A percentile compares a stretch with the other conserved stretches of the same genome.
phyloP scores from a whole-genome alignment of 1,139 yeast species.

The Hyphopichia khmerensis region DNA sequence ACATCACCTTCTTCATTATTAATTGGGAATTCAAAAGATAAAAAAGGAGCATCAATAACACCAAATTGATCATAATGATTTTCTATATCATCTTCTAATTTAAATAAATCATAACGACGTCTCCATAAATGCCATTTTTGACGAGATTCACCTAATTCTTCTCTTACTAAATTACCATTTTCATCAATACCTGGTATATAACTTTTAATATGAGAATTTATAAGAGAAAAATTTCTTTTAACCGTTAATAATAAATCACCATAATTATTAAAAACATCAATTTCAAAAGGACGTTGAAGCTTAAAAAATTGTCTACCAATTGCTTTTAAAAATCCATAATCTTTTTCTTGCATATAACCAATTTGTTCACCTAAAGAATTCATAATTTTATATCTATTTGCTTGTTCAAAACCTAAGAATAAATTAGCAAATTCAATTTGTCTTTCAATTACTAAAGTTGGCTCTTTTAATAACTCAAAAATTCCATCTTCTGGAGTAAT shows the following conservation, averaged over 20 bases:
- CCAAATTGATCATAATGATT: conserved; percentile 73
- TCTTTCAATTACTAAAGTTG: conserved; percentile 83
- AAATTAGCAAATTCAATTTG: conserved; percentile 86
- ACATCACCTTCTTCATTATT: conserved; percentile 55
- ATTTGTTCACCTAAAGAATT: conserved; percentile 70
- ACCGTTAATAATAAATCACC: conserved; percentile 72
- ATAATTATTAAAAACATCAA: conserved; percentile 71
- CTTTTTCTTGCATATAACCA: conserved; percentile 83
- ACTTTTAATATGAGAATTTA: conserved; percentile 83
- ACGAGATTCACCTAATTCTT: conserved; percentile 75
- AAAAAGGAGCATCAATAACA: conserved; percentile 78
- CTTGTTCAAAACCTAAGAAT: conserved; percentile 87
- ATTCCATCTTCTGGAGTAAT: conserved; percentile 57
- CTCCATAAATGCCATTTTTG: conserved; percentile 97
- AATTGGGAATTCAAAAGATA: conserved; percentile 85
- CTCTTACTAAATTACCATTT: conserved; percentile 38
- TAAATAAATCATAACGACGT: conserved; percentile 77
- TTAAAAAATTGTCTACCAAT: conserved; percentile 79
- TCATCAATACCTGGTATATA: conserved; percentile 55
- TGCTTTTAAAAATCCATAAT: conserved; percentile 64
- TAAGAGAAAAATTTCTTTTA: conserved; percentile 78
- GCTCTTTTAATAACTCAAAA: conserved; percentile 61
- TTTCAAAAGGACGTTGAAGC: conserved; percentile 82
- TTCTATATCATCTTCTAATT: conserved; percentile 43
- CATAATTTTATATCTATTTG: conserved; percentile 73